A percentile compares a stretch with the other conserved stretches of the same genome.
Evolutionary conservation across 2,329 filamentous ascomycete species (phyloP).

Genomic region (Aspergillus ruber): DNA sequence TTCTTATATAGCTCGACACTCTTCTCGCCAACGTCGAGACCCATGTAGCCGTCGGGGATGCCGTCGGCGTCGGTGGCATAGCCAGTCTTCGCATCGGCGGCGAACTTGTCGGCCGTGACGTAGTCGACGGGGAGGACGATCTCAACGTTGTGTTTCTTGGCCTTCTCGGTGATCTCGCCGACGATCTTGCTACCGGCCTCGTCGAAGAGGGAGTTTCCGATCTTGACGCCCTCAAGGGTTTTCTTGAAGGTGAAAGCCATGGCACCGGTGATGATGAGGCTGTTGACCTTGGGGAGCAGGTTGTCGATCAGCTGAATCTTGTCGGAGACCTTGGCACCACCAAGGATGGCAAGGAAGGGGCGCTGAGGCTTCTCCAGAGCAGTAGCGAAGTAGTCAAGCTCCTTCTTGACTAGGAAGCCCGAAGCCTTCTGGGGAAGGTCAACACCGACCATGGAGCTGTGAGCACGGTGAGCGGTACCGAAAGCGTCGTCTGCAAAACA

Average conservation of each 20-base stretch:
- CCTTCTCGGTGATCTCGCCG: constrained; percentile 80
- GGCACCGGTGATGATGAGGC: constrained; percentile 88
- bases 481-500: constrained; percentile 79
- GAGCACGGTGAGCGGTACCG: constrained; percentile 93
- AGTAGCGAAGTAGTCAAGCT: constrained; percentile 98
- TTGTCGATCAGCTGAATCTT: constrained; percentile 99
- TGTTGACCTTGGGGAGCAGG: constrained; percentile 95
- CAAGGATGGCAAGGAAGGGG: constrained; percentile 96
- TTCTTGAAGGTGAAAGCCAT: constrained; percentile 99
- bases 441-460: constrained; percentile 98
- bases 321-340: constrained; percentile 96
- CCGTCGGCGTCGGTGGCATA: constrained; percentile 78
- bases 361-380: constrained; percentile 88
- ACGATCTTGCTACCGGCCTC: constrained; percentile 92
- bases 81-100: constrained; percentile 71
- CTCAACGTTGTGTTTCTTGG: constrained; percentile 92
- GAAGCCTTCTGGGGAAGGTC: constrained; percentile 94
- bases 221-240: constrained; percentile 83
- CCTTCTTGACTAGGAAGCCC: constrained; percentile 99
- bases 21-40: constrained; percentile 88
- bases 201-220: constrained; percentile 87
- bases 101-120: constrained; percentile 93
- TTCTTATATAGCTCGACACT: constrained; percentile 81
- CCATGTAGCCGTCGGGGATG: constrained; percentile 97
- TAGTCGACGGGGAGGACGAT: constrained; percentile 92